Evolutionary conservation across 2,329 filamentous ascomycete genomes (phyloP).

Genomic region (Fusarium aywerte): DNA sequence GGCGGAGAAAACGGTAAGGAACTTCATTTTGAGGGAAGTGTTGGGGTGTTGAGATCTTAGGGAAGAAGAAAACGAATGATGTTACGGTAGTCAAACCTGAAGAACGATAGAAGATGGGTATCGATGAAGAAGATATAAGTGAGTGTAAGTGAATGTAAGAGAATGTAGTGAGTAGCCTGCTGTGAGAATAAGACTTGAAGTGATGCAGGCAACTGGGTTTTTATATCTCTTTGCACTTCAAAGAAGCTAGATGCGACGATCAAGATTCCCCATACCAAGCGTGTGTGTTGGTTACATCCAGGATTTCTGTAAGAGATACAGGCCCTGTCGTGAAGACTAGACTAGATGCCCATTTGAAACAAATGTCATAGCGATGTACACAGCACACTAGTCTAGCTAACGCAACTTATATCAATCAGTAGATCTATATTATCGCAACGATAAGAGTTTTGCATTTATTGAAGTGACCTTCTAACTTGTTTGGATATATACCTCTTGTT

Average conservation of each 20-base stretch:
- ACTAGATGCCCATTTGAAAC: not conserved
- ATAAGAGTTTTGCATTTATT: not conserved
- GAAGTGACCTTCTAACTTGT: not conserved
- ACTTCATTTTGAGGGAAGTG: not conserved
- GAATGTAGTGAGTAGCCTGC: not conserved
- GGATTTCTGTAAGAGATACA: not conserved
- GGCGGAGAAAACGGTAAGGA: not conserved
- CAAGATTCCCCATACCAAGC: not conserved
- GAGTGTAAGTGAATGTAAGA: not conserved
- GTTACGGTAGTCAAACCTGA: too few relatives aligned
- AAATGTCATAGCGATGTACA: not conserved
- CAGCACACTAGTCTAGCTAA: not conserved
- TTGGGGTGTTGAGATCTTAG: not conserved
- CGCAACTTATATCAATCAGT: not conserved
- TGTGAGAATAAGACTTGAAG: not conserved
- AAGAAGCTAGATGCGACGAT: rapidly evolving
- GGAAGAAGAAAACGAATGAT: not conserved
- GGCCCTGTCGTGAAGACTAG: not conserved
- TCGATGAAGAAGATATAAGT: not conserved
- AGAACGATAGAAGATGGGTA: too few relatives aligned
- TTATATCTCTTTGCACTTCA: not conserved
- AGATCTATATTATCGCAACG: not conserved
- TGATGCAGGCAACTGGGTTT: not conserved
- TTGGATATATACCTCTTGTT: not conserved
- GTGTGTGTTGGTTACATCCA: not conserved